phyloP scores from a whole-genome alignment of 2,329 filamentous ascomycete genomes.

The Colletotrichum ledebouriae region DNA sequence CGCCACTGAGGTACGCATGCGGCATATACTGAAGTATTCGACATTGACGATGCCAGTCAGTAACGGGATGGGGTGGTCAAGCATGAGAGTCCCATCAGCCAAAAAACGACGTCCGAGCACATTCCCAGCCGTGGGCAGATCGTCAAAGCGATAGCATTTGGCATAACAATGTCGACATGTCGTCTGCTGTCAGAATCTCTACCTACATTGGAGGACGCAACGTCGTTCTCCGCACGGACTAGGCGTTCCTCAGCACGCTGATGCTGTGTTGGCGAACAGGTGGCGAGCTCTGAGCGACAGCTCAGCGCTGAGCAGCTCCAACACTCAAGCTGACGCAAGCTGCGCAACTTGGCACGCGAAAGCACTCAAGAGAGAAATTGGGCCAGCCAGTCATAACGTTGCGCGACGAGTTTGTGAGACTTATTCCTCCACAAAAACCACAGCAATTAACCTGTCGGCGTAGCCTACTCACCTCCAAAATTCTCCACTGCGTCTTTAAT shows the following conservation, averaged over 20 bases:
- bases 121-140: conserved; percentile 12
- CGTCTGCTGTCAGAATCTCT: conserved; percentile 14
- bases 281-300: neutral
- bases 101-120: conserved; percentile 20
- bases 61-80: conserved; percentile 22
- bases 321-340: conserved; percentile 17
- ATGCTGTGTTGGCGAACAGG: conserved; percentile 7
- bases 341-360: conserved; percentile 6
- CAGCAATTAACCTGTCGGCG: conserved; percentile 31
- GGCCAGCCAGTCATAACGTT: neutral
- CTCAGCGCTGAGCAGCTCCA: neutral
- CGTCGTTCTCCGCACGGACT: conserved; percentile 27
- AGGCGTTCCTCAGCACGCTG: conserved; percentile 9
- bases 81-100: neutral
- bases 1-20: neutral
- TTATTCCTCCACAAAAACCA: conserved; percentile 23
- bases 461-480: conserved; percentile 20
- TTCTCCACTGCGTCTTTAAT: conserved; percentile 28
- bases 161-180: conserved; percentile 7
- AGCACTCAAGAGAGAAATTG: neutral
- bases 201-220: conserved; percentile 17
- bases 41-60: conserved; percentile 4
- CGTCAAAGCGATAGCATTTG: neutral
- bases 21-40: neutral
- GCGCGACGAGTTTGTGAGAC: conserved; percentile 20